Evolutionary conservation across 2,329 filamentous ascomycete species (phyloP).

Genomic region (Fusarium euwallaceae): DNA sequence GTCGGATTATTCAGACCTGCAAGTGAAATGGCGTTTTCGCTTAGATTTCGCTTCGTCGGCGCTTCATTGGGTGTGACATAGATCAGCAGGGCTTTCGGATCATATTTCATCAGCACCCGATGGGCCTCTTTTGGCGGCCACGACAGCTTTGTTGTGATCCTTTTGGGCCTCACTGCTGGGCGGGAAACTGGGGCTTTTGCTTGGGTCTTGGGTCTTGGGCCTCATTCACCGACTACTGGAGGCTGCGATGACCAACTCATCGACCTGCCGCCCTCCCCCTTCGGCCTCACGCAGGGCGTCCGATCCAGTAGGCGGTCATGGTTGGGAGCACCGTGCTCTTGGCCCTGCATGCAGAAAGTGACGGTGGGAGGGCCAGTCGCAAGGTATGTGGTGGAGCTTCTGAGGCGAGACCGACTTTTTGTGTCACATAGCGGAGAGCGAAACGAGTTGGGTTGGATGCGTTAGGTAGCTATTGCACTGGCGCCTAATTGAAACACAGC

Average conservation of each 20-base stretch:
- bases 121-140: constrained; percentile 28
- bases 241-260: constrained; percentile 37
- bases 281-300: constrained; percentile 25
- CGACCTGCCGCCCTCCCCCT: constrained; percentile 9
- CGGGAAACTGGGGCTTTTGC: constrained; percentile 17
- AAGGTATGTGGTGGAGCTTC: constrained; percentile 39
- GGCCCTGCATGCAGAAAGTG: constrained; percentile 32
- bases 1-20: constrained; percentile 23
- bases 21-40: constrained; percentile 27
- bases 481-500: constrained; percentile 37
- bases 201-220: constrained; percentile 27
- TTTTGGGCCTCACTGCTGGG: constrained; percentile 36
- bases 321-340: constrained; percentile 26
- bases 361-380: constrained; percentile 26
- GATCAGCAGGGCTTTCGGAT: constrained; percentile 32
- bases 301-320: constrained; percentile 19
- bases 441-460: constrained; percentile 13
- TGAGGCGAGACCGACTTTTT: constrained; percentile 45
- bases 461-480: constrained; percentile 38
- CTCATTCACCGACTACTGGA: constrained; percentile 32
- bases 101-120: constrained; percentile 36
- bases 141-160: constrained; percentile 17
- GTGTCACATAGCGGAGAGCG: constrained; percentile 27
- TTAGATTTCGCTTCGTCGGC: constrained; percentile 33
- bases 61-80: constrained; percentile 28